Conservation (phyloP, 1,284 basidiomycete species). For the Volvariella surrecta region DNA sequence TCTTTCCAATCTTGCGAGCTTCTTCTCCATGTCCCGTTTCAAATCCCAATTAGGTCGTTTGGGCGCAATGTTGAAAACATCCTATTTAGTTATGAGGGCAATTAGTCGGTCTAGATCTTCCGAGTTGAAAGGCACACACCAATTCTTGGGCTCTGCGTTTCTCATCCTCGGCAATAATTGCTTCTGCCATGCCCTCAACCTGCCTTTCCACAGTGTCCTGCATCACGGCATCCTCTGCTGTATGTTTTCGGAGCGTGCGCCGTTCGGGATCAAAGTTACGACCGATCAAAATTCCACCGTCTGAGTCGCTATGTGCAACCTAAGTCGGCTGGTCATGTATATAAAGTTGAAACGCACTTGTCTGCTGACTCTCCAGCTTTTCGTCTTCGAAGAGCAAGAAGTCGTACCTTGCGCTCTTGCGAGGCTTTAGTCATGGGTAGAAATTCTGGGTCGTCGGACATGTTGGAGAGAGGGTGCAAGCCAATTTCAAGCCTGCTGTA, state of each 20-base stretch:
- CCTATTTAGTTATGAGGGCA: constrained; percentile 47
- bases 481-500: background rate
- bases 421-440: constrained; percentile 65
- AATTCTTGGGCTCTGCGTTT: constrained; percentile 79
- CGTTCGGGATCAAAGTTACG: constrained; percentile 86
- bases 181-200: constrained; percentile 77
- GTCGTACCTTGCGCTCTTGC: constrained; percentile 79
- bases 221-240: constrained; percentile 44
- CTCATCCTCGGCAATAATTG: constrained; percentile 82
- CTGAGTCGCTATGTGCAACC: constrained; percentile 14
- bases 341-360: constrained; percentile 24
- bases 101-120: background rate
- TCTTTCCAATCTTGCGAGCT: constrained; percentile 81
- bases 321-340: background rate
- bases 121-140: constrained; percentile 35
- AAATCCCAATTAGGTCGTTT: constrained; percentile 97
- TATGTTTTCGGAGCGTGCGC: constrained; percentile 64
- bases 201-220: constrained; percentile 86
- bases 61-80: constrained; percentile 94
- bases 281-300: constrained; percentile 55
- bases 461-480: constrained; percentile 20
- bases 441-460: constrained; percentile 36
- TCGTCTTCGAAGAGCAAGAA: constrained; percentile 72
- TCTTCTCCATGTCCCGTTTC: constrained; percentile 89
- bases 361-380: constrained; percentile 53